Percentiles rank a stretch among this genome's conserved stretches.
Conservation (phyloP, 2,329 filamentous ascomycete species). For the Colletotrichum sp. region DNA sequence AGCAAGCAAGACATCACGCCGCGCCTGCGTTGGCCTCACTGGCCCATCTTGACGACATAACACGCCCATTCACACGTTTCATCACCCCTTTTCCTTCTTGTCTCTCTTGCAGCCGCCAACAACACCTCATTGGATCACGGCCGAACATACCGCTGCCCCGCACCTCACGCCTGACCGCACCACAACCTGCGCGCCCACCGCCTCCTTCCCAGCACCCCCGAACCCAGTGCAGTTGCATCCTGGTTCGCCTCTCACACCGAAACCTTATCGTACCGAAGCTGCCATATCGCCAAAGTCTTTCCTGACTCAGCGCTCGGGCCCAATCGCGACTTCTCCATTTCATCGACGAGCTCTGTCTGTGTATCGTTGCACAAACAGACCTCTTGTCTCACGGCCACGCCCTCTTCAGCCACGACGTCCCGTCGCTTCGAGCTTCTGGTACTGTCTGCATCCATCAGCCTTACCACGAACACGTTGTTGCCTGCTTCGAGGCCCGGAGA, state of each 20-base stretch:
- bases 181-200: background rate
- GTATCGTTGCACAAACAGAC: background rate
- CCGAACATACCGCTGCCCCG: conserved; percentile 10
- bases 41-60: background rate
- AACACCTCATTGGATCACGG: background rate
- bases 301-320: conserved; percentile 9
- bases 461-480: background rate
- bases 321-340: background rate
- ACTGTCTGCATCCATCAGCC: background rate
- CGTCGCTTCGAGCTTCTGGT: background rate
- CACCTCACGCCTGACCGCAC: background rate
- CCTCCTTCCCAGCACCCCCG: background rate
- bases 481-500: background rate
- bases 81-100: background rate
- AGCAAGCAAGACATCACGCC: background rate
- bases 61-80: background rate
- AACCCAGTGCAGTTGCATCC: background rate
- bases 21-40: background rate
- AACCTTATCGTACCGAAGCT: conserved; percentile 6
- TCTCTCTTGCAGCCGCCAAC: background rate
- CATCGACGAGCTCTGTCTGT: background rate
- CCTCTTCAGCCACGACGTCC: background rate
- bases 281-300: background rate
- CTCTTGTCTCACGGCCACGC: background rate
- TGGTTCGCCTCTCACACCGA: conserved; percentile 10